phyloP scores from a whole-genome alignment of 2,329 filamentous ascomycete species.

The Cordyceps fumosorosea region DNA sequence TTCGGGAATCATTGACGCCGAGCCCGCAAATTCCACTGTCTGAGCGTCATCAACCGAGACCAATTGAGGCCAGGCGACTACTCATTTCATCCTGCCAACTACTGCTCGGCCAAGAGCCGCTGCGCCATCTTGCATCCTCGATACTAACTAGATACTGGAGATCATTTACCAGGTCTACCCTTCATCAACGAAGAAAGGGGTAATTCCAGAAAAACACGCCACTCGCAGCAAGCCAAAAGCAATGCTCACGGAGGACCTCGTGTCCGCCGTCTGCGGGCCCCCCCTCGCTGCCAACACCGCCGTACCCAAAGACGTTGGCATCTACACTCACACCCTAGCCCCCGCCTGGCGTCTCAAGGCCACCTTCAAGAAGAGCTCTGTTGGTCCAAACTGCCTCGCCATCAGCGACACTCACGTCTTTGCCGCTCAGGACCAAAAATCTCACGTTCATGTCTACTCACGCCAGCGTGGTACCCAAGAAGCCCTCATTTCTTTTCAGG shows the following conservation, averaged over 20 bases:
- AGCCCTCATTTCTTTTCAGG: constrained; percentile 78
- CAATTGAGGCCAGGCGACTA: neutral
- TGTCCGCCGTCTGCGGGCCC: constrained; percentile 51
- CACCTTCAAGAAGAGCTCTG: constrained; percentile 87
- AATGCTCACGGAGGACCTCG: constrained; percentile 56
- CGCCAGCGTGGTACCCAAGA: constrained; percentile 80
- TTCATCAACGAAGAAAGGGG: neutral
- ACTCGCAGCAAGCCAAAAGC: neutral
- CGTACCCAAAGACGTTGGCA: constrained; percentile 71
- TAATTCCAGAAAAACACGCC: neutral
- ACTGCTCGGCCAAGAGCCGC: neutral
- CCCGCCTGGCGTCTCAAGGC: constrained; percentile 68
- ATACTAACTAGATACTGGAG: neutral
- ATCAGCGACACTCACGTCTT: constrained; percentile 80
- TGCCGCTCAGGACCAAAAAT: constrained; percentile 84
- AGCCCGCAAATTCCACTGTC: neutral
- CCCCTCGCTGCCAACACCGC: constrained; percentile 55
- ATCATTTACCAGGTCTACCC: neutral
- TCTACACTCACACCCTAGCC: constrained; percentile 78
- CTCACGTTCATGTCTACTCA: constrained; percentile 87
- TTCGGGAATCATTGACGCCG: neutral
- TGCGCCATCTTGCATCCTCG: neutral
- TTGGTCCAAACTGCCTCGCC: constrained; percentile 71
- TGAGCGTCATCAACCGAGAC: neutral
- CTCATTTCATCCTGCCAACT: neutral